Conservation (phyloP, 208 protist genomes). For the Herpetomonas tarakana region DNA sequence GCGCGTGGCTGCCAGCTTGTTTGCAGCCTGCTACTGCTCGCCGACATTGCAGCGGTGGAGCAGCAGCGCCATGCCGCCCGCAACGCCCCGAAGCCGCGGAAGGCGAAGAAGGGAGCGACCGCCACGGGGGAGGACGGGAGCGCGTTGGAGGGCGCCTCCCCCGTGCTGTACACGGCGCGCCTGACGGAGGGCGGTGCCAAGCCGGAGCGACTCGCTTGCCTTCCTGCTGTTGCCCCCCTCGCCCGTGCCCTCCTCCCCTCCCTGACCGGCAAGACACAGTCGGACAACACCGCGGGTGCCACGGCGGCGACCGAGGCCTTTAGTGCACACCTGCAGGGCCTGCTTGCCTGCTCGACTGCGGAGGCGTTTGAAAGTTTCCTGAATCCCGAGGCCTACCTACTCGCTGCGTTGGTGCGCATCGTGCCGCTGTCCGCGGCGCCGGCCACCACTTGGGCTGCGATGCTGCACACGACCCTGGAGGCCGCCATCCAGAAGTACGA, state of each 20-base stretch:
- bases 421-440: constrained; percentile 32
- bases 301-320: neutral
- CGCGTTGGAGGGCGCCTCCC: too few species aligned
- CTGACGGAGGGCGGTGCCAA: neutral
- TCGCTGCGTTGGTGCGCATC: constrained; percentile 55
- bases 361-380: constrained; percentile 48
- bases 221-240: neutral
- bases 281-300: neutral
- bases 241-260: neutral
- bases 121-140: neutral
- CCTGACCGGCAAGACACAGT: neutral
- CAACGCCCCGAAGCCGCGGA: constrained; percentile 28
- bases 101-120: constrained; percentile 23
- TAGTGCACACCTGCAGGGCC: constrained; percentile 5
- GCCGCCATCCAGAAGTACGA: constrained; percentile 20
- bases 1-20: constrained; percentile 39
- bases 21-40: constrained; percentile 58
- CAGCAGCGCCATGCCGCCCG: constrained; percentile 21
- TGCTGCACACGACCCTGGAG: constrained; percentile 30
- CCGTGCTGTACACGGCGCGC: neutral
- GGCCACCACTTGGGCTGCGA: constrained; percentile 43
- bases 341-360: constrained; percentile 12
- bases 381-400: constrained; percentile 60
- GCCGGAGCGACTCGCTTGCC: neutral
- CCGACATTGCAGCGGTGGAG: constrained; percentile 61